These are phyloP conservation scores for Paxillus rubicundulus DNA, from an alignment of 768 basidiomycete species.

Conservation along the genomic window DNA sequence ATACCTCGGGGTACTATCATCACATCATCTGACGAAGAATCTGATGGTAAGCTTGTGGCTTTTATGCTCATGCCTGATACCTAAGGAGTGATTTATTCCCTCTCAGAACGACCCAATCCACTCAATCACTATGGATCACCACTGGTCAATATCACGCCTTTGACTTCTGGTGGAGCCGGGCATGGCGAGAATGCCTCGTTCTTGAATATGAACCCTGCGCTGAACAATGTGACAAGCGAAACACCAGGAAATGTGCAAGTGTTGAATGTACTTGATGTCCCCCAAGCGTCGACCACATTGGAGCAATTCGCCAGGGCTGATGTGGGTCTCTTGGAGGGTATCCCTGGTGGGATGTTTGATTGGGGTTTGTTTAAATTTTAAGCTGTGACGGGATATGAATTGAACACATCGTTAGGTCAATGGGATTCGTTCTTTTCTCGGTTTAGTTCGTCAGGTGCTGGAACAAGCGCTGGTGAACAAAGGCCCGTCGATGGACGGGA, in stretches of 20 bases:
- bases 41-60: conserved; percentile 47
- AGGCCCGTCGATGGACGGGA: background rate
- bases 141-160: conserved; percentile 58
- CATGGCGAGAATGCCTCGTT: conserved; percentile 29
- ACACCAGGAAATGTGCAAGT: conserved; percentile 62
- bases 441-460: conserved; percentile 33
- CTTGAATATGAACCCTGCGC: conserved; percentile 72
- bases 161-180: conserved; percentile 32
- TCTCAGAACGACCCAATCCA: conserved; percentile 15
- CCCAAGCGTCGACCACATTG: conserved; percentile 51
- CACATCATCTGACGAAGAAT: conserved; percentile 42
- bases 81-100: background rate
- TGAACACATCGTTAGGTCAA: conserved; percentile 49
- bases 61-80: conserved; percentile 10
- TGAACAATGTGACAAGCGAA: conserved; percentile 48
- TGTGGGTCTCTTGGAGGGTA: conserved; percentile 68
- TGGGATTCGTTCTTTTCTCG: conserved; percentile 82
- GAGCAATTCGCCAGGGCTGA: conserved; percentile 68
- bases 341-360: conserved; percentile 84
- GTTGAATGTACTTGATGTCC: conserved; percentile 70
- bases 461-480: conserved; percentile 4
- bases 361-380: conserved; percentile 58
- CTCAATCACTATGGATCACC: conserved; percentile 29
- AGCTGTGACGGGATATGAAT: background rate
- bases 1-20: conserved; percentile 58